Percentiles rank a stretch among this genome's conserved stretches.
Evolutionary conservation across 2,329 filamentous ascomycete species (phyloP).

Genomic region (Pyricularia grisea): DNA sequence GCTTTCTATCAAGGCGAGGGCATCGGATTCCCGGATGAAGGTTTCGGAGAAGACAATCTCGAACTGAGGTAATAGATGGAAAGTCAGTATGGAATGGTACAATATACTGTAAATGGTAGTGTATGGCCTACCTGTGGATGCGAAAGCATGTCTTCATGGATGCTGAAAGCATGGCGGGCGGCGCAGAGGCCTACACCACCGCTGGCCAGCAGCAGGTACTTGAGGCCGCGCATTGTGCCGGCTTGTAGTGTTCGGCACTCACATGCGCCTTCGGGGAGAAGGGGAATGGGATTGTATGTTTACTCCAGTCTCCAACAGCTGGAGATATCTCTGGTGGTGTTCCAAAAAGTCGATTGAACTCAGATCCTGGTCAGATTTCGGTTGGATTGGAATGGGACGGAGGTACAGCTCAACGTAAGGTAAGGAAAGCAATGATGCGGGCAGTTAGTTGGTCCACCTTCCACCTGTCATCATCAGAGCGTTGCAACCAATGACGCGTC

Average conservation of each 20-base stretch:
- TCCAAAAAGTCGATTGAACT: background rate
- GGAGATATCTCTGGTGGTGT: background rate
- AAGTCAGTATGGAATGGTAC: background rate
- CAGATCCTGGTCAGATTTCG: background rate
- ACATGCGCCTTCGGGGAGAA: constrained; percentile 16
- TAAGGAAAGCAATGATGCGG: background rate
- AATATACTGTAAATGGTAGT: too few species aligned
- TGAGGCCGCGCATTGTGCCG: constrained; percentile 41
- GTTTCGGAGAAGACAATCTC: constrained; percentile 68
- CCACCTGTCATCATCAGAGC: background rate
- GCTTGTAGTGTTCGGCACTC: constrained; percentile 18
- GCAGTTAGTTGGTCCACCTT: background rate
- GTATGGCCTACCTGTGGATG: constrained; percentile 63
- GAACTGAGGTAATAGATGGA: constrained; percentile 44
- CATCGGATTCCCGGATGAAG: constrained; percentile 63
- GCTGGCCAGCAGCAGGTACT: constrained; percentile 31
- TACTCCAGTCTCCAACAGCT: background rate
- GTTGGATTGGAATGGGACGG: background rate
- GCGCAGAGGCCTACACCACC: constrained; percentile 29
- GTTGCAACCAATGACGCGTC: background rate
- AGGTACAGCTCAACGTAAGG: background rate
- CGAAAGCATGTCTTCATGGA: constrained; percentile 79
- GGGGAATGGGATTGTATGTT: background rate
- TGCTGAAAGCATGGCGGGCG: constrained; percentile 60
- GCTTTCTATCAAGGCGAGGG: constrained; percentile 47